Percentiles rank a stretch among this genome's conserved stretches.
Evolutionary conservation across 2,329 filamentous ascomycete species (phyloP).

Genomic region (Monosporascus sp.): DNA sequence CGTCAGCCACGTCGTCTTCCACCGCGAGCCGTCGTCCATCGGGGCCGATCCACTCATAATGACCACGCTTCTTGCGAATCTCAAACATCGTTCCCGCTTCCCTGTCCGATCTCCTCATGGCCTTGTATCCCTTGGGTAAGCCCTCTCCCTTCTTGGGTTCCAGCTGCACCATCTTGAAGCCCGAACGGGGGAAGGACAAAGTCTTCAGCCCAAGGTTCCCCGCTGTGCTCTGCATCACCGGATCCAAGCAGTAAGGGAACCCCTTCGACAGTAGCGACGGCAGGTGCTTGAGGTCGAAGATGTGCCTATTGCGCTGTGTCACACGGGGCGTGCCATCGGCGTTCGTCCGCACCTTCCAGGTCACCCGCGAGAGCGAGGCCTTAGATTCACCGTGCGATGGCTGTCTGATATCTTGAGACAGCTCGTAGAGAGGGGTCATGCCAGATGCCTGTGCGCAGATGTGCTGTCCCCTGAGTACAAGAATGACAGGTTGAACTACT

Average conservation of each 20-base stretch:
- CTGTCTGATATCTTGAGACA: conserved; percentile 17
- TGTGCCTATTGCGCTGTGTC: conserved; percentile 10
- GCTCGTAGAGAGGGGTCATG: conserved; percentile 16
- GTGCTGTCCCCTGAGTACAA: conserved; percentile 18
- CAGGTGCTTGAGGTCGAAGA: conserved; percentile 20
- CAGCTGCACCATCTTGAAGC: conserved; percentile 12
- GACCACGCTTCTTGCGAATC: conserved; percentile 7
- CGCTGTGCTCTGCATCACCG: conserved; percentile 8
- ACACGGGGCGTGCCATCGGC: conserved; percentile 10
- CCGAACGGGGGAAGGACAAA: conserved; percentile 9
- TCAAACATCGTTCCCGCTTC: conserved; percentile 16
- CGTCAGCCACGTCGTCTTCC: conserved; percentile 13
- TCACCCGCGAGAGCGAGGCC: conserved; percentile 17
- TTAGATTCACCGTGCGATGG: conserved; percentile 12
- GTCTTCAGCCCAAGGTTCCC: conserved; percentile 14
- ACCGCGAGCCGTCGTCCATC: conserved; percentile 15
- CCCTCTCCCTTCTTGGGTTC: conserved; percentile 8
- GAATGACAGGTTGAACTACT: conserved; percentile 17
- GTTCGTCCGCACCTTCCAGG: conserved; percentile 11
- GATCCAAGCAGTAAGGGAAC: conserved; percentile 16
- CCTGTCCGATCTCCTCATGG: conserved; percentile 9
- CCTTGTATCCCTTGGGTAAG: conserved; percentile 18
- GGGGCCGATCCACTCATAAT: conserved; percentile 15
- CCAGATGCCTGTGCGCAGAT: conserved; percentile 15
- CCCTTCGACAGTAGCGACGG: conserved; percentile 15